A percentile compares a stretch with the other conserved stretches of the same genome.
Evolutionary conservation across 2,329 filamentous ascomycete genomes (phyloP).

Genomic region (Aspergillus fumigatus): DNA sequence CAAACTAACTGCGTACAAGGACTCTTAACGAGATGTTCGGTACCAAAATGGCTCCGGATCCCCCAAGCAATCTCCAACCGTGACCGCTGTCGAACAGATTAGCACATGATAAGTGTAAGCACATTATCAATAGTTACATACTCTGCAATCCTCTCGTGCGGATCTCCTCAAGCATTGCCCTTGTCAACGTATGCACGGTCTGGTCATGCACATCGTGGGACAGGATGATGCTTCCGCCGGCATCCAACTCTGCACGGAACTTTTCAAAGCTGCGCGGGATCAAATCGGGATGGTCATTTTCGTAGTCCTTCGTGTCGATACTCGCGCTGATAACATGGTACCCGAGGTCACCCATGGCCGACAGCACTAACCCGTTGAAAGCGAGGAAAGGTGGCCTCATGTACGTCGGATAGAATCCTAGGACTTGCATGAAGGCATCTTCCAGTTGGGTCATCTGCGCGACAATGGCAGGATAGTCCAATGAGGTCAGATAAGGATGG

Average conservation of each 20-base stretch:
- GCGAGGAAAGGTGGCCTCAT: conserved; percentile 46
- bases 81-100: conserved; percentile 39
- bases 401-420: conserved; percentile 45
- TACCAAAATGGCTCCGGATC: conserved; percentile 54
- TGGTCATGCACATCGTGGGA: conserved; percentile 36
- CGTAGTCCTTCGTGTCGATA: conserved; percentile 43
- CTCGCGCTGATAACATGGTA: conserved; percentile 44
- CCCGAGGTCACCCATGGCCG: conserved; percentile 37
- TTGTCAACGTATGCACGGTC: conserved; percentile 31
- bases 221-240: conserved; percentile 30
- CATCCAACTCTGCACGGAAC: conserved; percentile 28
- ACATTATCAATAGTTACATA: conserved; percentile 13
- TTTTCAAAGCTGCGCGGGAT: conserved; percentile 28
- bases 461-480: conserved; percentile 29
- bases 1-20: background rate
- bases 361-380: conserved; percentile 28
- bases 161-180: conserved; percentile 35
- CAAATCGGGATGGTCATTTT: conserved; percentile 27
- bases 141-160: conserved; percentile 37
- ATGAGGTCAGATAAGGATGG: conserved; percentile 35
- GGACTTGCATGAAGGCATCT: conserved; percentile 33
- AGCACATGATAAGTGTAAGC: background rate
- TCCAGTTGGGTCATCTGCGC: conserved; percentile 42
- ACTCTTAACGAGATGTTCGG: conserved; percentile 11
- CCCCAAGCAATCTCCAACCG: conserved; percentile 55